These are phyloP conservation scores for Trypanosoma platydactyli DNA, from an alignment of 208 protist species.

Conservation along the genomic window DNA sequence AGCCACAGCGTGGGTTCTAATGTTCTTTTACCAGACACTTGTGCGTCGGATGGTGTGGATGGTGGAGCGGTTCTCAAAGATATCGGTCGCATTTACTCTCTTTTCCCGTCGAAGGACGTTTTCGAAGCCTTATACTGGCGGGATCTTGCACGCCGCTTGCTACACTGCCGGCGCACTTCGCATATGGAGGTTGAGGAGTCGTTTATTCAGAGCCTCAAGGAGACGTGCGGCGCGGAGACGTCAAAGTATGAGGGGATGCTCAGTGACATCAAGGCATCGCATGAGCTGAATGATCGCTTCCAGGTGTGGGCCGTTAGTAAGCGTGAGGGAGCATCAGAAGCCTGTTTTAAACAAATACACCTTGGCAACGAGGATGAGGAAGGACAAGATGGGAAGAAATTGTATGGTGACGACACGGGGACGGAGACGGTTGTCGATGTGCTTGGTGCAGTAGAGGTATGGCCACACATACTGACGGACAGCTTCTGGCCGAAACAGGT, in stretches of 20 bases:
- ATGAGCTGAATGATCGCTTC: constrained; percentile 46
- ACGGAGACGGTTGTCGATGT: neutral
- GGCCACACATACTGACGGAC: constrained; percentile 89
- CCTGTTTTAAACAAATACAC: neutral
- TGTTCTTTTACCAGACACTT: neutral
- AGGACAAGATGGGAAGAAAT: constrained; percentile 1
- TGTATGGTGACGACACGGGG: constrained; percentile 11
- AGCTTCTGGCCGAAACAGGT: constrained; percentile 89
- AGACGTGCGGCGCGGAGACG: constrained; percentile 94
- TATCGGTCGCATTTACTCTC: constrained; percentile 84
- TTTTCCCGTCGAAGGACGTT: constrained; percentile 92
- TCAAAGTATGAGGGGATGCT: constrained; percentile 97
- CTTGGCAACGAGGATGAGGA: constrained; percentile 13
- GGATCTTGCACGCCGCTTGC: constrained; percentile 92
- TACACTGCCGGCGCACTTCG: constrained; percentile 75
- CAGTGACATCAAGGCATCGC: constrained; percentile 42
- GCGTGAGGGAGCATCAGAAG: neutral
- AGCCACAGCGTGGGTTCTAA: neutral
- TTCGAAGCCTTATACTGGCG: constrained; percentile 97
- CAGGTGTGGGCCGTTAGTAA: constrained; percentile 33
- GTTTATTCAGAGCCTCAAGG: constrained; percentile 93
- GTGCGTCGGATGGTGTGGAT: neutral
- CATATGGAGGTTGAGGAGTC: constrained; percentile 85
- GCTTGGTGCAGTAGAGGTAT: constrained; percentile 44
- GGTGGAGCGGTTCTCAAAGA: constrained; percentile 27